Conservation (phyloP, 2,329 filamentous ascomycete species). For the Lasiodiplodia sp. region DNA sequence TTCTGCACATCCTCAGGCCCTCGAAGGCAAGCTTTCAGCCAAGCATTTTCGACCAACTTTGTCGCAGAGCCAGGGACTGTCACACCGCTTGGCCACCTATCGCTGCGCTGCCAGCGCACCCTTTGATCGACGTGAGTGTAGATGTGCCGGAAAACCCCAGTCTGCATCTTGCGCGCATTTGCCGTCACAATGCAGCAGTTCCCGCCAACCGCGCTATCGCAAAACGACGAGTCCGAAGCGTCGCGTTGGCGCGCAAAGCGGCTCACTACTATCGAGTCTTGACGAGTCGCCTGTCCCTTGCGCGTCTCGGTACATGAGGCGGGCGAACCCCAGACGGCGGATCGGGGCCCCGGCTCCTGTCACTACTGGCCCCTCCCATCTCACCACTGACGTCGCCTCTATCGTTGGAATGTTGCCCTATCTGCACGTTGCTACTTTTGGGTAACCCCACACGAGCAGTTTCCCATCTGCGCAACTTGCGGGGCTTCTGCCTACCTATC, state of each 20-base stretch:
- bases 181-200: constrained; percentile 1
- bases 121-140: background rate
- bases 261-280: background rate
- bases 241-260: background rate
- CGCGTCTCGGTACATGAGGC: background rate
- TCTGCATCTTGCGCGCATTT: background rate
- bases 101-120: constrained; percentile 24
- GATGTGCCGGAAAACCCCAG: background rate
- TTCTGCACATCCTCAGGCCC: constrained; percentile 14
- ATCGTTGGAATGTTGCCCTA: background rate
- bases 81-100: constrained; percentile 26
- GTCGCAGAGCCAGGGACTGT: constrained; percentile 24
- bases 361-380: constrained; percentile 1
- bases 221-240: background rate
- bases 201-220: constrained; percentile 1
- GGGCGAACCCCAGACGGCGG: background rate
- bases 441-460: background rate
- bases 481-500: background rate
- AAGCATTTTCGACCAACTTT: constrained; percentile 11
- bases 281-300: background rate
- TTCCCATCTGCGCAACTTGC: background rate
- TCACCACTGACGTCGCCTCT: constrained; percentile 4
- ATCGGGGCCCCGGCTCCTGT: background rate
- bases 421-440: background rate
- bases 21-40: constrained; percentile 22